These are phyloP conservation scores for Venturia asperata DNA, from an alignment of 2,329 filamentous ascomycete genomes.

Conservation along the genomic window DNA sequence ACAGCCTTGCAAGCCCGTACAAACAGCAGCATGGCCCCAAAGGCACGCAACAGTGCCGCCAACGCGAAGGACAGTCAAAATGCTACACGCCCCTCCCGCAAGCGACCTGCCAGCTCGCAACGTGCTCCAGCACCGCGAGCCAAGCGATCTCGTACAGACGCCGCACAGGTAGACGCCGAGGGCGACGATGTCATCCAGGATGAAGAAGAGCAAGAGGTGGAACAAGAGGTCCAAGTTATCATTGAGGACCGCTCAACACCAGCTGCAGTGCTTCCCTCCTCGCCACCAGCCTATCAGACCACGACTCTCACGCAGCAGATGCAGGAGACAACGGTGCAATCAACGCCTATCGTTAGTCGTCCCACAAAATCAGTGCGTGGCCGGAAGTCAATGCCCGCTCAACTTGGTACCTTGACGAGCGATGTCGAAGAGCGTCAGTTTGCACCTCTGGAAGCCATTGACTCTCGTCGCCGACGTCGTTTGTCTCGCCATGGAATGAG, in stretches of 20 bases:
- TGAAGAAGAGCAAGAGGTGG: conserved; percentile 7
- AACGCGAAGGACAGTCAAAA: not conserved
- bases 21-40: not conserved
- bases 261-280: not conserved
- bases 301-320: conserved; percentile 2
- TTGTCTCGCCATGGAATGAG: conserved; percentile 7
- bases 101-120: conserved; percentile 6
- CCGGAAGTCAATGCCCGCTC: not conserved
- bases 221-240: not conserved
- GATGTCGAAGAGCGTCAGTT: conserved; percentile 1
- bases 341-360: not conserved
- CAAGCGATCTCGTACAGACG: conserved; percentile 4
- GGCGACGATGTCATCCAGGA: not conserved
- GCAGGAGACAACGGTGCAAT: not conserved
- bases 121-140: not conserved
- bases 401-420: not conserved
- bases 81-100: not conserved
- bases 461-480: not conserved
- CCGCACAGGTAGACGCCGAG: not conserved
- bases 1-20: not conserved
- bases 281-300: conserved; percentile 9
- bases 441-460: conserved; percentile 11
- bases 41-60: conserved; percentile 1
- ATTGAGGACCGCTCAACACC: not conserved
- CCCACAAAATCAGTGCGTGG: conserved; percentile 1